phyloP scores from a whole-genome alignment of 768 basidiomycete genomes.

The Leccinellum albellum region DNA sequence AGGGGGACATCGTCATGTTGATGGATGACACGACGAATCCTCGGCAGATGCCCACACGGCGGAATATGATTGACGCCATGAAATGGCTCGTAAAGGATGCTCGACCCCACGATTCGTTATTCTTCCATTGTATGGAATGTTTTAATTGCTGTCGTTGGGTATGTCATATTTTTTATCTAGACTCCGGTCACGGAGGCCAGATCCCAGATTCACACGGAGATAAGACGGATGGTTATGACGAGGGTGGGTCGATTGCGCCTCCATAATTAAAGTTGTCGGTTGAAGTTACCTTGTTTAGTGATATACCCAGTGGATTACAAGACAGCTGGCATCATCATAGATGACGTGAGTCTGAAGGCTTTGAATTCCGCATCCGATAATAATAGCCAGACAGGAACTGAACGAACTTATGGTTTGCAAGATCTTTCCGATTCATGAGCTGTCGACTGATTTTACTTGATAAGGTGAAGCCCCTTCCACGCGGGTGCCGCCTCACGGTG shows the following conservation, averaged over 20 bases:
- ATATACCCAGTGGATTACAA: slow-evolving; percentile 91
- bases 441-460: neutral
- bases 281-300: slow-evolving; percentile 36
- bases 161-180: slow-evolving; percentile 32
- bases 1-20: slow-evolving; percentile 56
- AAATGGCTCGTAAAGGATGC: slow-evolving; percentile 69
- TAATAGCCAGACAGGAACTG: slow-evolving; percentile 30
- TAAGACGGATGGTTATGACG: slow-evolving; percentile 76
- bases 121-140: slow-evolving; percentile 58
- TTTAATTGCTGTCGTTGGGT: neutral
- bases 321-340: slow-evolving; percentile 71
- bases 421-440: neutral
- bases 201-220: slow-evolving; percentile 74
- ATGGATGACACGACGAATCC: slow-evolving; percentile 44
- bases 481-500: slow-evolving; percentile 64
- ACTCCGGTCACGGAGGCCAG: slow-evolving; percentile 96
- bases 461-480: slow-evolving; percentile 51
- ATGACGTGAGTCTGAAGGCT: slow-evolving; percentile 49
- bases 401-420: slow-evolving; percentile 39
- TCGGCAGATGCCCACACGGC: slow-evolving; percentile 46
- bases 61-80: slow-evolving; percentile 58
- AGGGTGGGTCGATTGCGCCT: slow-evolving; percentile 43
- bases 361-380: neutral
- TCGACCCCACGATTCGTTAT: slow-evolving; percentile 64
- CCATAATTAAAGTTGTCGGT: neutral